Percentiles rank a stretch among this genome's conserved stretches.
Evolutionary conservation across 1,139 yeast species (phyloP).

Genomic region (Saccharomyces hybrid): DNA sequence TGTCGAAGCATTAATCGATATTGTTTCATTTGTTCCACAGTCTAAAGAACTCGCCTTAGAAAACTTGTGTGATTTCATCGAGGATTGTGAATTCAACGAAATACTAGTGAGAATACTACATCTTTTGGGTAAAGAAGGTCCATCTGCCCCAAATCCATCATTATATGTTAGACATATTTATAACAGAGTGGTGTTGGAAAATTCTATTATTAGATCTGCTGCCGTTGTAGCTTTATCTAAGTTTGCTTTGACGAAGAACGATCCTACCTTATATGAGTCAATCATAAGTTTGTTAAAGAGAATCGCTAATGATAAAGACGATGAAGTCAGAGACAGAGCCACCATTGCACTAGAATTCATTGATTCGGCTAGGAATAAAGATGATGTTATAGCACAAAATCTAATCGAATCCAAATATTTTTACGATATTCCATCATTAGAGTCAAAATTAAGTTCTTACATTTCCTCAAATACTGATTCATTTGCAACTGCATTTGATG

Average conservation of each 20-base stretch:
- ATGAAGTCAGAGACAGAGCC: too few relatives aligned
- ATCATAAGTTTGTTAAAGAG: constrained; percentile 35
- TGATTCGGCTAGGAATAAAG: too few relatives aligned
- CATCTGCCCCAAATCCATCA: constrained; percentile 77
- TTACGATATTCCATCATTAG: too few relatives aligned
- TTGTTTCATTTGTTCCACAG: constrained; percentile 79
- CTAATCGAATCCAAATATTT: too few relatives aligned
- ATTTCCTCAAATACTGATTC: too few relatives aligned
- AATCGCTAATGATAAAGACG: too few relatives aligned
- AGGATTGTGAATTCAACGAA: constrained; percentile 95
- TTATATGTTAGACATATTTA: constrained; percentile 91
- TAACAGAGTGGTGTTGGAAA: constrained; percentile 92
- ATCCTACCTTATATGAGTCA: constrained; percentile 57
- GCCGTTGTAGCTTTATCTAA: constrained; percentile 91
- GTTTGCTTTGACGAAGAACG: constrained; percentile 72
- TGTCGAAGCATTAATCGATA: constrained; percentile 86
- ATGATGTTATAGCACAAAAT: too few relatives aligned
- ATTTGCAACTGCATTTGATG: too few relatives aligned
- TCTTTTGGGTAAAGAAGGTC: constrained; percentile 91
- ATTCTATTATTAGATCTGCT: constrained; percentile 89
- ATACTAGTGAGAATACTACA: constrained; percentile 86
- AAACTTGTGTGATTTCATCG: constrained; percentile 91
- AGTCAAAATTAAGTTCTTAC: too few relatives aligned
- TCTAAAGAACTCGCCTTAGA: constrained; percentile 83
- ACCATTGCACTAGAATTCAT: too few relatives aligned